Evolutionary conservation across 352 stramenopile genomes (phyloP).

Genomic region (Globisporangium mamillatum): DNA sequence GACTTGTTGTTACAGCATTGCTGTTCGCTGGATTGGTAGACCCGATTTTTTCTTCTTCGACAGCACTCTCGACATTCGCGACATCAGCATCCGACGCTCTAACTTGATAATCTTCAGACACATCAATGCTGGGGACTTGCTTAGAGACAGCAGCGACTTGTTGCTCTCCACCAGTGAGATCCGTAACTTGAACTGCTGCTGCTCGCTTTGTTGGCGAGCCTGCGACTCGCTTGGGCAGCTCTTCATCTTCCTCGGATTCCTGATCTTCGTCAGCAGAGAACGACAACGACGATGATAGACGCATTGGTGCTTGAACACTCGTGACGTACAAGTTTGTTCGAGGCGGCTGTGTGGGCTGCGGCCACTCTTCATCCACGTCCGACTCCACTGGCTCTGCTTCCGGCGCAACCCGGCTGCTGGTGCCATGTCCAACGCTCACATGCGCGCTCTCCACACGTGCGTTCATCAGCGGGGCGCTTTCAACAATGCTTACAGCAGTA

Average conservation of each 20-base stretch:
- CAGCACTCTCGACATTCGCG: neutral
- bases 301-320: slow-evolving; percentile 6
- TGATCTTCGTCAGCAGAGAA: slow-evolving; percentile 15
- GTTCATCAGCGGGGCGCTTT: neutral
- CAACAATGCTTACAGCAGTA: neutral
- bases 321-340: slow-evolving; percentile 1
- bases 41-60: neutral
- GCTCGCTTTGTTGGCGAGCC: neutral
- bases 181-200: neutral
- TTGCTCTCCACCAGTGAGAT: neutral
- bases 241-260: slow-evolving; percentile 37
- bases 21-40: neutral
- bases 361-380: slow-evolving; percentile 67
- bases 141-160: neutral
- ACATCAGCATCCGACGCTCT: neutral
- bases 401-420: neutral
- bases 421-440: neutral
- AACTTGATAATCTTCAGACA: neutral
- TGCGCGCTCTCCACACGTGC: neutral
- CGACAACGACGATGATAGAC: neutral
- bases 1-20: neutral
- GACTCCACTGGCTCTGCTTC: slow-evolving; percentile 36
- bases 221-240: slow-evolving; percentile 18
- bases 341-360: slow-evolving; percentile 10
- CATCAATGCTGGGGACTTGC: neutral